phyloP scores from a whole-genome alignment of 2,329 filamentous ascomycete genomes.

The Diaporthe aspalathi region DNA sequence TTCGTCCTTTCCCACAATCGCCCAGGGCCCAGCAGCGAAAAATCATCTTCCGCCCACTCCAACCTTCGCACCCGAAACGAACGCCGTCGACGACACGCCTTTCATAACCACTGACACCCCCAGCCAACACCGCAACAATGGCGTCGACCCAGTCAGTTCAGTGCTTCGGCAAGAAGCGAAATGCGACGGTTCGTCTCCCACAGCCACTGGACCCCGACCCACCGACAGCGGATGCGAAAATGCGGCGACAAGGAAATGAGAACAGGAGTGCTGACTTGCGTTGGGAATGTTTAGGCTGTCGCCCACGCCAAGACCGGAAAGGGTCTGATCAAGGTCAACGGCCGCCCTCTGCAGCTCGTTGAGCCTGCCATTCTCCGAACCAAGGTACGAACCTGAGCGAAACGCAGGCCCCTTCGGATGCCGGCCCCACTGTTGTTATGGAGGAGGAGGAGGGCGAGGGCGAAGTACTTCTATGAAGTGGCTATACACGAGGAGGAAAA shows the following conservation, averaged over 20 bases:
- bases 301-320: conserved; percentile 46
- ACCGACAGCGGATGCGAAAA: conserved; percentile 27
- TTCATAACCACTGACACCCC: conserved; percentile 33
- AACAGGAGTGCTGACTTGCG: conserved; percentile 36
- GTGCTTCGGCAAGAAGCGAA: conserved; percentile 99
- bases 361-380: conserved; percentile 97
- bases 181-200: conserved; percentile 68
- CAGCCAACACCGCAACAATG: conserved; percentile 66
- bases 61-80: conserved; percentile 28
- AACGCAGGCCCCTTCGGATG: conserved; percentile 1
- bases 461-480: neutral
- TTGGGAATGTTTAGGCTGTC: conserved; percentile 37
- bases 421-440: neutral
- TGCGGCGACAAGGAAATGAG: conserved; percentile 13
- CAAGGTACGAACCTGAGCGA: conserved; percentile 73
- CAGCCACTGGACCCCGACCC: neutral
- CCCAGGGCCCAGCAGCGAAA: conserved; percentile 29
- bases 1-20: conserved; percentile 35
- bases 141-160: conserved; percentile 85
- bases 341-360: conserved; percentile 91
- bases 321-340: conserved; percentile 98
- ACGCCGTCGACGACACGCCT: conserved; percentile 30
- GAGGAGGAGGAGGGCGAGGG: neutral
- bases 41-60: conserved; percentile 32
- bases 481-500: neutral